Evolutionary conservation across 2,329 filamentous ascomycete species (phyloP).

Genomic region (Ophiognomonia clavigignenti-juglandacearum): DNA sequence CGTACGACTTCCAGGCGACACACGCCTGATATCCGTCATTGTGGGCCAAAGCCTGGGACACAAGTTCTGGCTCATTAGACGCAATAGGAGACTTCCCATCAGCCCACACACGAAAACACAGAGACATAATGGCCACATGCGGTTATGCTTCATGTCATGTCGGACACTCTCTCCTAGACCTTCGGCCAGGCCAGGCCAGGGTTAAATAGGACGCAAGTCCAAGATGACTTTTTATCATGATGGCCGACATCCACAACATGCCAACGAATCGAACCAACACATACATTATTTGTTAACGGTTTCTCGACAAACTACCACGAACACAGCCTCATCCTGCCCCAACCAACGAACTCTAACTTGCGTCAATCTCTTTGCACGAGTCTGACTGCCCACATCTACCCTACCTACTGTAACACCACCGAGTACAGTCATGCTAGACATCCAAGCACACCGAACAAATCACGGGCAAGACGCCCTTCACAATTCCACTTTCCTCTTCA

Average conservation of each 20-base stretch:
- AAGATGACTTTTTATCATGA: too few relatives aligned
- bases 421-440: background rate
- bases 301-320: too few relatives aligned
- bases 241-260: too few relatives aligned
- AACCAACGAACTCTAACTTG: background rate
- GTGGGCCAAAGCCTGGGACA: conserved; percentile 10
- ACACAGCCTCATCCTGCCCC: too few relatives aligned
- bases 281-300: too few relatives aligned
- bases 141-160: background rate
- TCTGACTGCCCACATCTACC: too few relatives aligned
- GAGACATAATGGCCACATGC: background rate
- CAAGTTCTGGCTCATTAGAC: too few relatives aligned
- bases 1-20: conserved; percentile 12
- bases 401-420: background rate
- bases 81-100: too few relatives aligned
- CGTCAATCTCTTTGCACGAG: background rate
- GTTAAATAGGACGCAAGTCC: background rate
- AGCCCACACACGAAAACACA: conserved; percentile 11
- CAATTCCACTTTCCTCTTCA: conserved; percentile 11
- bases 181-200: background rate
- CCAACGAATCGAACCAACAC: too few relatives aligned
- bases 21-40: conserved; percentile 13
- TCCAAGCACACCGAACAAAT: background rate
- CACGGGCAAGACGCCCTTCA: conserved; percentile 1
- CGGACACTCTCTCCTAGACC: background rate